Base-by-base conservation (phyloP, 2,329 filamentous ascomycete species). In the Fusarium nygamai region DNA sequence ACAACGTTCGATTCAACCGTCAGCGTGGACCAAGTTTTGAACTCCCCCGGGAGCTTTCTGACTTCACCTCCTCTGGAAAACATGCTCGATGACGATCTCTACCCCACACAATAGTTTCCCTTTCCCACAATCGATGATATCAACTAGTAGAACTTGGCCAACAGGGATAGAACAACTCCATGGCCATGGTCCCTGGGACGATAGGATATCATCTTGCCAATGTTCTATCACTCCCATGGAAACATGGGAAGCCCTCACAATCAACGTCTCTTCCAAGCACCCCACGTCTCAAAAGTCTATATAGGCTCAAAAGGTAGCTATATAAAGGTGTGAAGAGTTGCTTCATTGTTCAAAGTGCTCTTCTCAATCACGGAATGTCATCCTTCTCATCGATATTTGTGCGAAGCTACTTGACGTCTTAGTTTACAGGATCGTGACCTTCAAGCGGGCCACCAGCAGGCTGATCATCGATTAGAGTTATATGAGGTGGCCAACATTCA, bases 111-210 rank as follows among this genome's bases (percentile, higher is more conserved):
- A 39, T 31, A 8, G 27, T 3, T 39, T 39, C 36, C 20, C 27
- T 2, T 56, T 56, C 11, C 24, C 24, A 3, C 20, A 56, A 6
- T 41, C 24, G 0, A 14, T 2, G 3, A 13, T 36, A 38, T 5
- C 31, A 38, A 22, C 3, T 1, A 22, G 10, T 22, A 19, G 13
- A 29, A 22, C 0, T 29, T 29, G 34, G 16, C 22, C 20, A n/a
- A 1, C 24, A 31, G 31, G 5, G 11, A n/a, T 16, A 41, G 27
- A 9, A 13, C 16, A 29, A 7, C 24, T 41, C 6, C 34, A 19
- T 1, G 34, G 5, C 1, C 20, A n/a, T 17, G 20, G 3, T 22
- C 0, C 20, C 8, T 14, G 20, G 1, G 20, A 27, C 27, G 20
- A 29, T 14, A 29, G 10, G 4, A 56, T 8, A 19, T 19, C 36